Conservation (phyloP, 2,329 filamentous ascomycete species). For the Gliomastix tumulicola region DNA sequence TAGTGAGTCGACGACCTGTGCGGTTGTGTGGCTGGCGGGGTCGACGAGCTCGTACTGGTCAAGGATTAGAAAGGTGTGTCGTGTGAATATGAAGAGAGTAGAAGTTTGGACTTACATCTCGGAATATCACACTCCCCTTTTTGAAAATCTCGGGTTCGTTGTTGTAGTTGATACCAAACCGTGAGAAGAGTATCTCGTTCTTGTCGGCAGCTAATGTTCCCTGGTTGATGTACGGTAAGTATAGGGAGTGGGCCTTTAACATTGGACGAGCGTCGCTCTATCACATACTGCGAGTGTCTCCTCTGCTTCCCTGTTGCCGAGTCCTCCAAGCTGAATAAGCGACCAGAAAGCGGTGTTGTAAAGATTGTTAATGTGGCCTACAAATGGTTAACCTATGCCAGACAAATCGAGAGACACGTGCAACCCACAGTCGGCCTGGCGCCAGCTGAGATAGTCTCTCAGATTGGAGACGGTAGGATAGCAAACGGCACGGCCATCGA, state of each 20-base stretch:
- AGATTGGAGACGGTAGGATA: constrained; percentile 81
- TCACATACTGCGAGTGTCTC: constrained; percentile 62
- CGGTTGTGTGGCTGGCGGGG: constrained; percentile 37
- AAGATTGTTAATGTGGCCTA: constrained; percentile 94
- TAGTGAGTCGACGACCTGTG: constrained; percentile 37
- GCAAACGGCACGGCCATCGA: constrained; percentile 85
- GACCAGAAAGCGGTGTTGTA: constrained; percentile 98
- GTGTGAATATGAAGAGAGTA: constrained; percentile 11
- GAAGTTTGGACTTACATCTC: constrained; percentile 52
- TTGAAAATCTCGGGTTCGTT: constrained; percentile 88
- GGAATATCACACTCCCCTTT: constrained; percentile 86
- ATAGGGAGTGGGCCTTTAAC: not conserved
- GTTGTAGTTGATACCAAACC: constrained; percentile 94
- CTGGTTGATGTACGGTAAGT: constrained; percentile 33
- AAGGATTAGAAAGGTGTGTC: not conserved
- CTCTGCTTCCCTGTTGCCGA: constrained; percentile 74
- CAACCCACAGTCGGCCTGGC: constrained; percentile 83
- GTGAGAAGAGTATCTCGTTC: constrained; percentile 88
- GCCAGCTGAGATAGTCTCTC: constrained; percentile 93
- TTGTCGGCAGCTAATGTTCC: constrained; percentile 83
- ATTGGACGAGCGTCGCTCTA: no score
- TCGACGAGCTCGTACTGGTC: constrained; percentile 64
- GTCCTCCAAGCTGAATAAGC: constrained; percentile 69
- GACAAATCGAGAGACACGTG: no score
- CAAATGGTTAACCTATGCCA: no score